Evolutionary conservation across 1,284 basidiomycete genomes (phyloP), one percentile per base, ranked within the genome.

Genomic region (Ceratobasidium sp.): DNA sequence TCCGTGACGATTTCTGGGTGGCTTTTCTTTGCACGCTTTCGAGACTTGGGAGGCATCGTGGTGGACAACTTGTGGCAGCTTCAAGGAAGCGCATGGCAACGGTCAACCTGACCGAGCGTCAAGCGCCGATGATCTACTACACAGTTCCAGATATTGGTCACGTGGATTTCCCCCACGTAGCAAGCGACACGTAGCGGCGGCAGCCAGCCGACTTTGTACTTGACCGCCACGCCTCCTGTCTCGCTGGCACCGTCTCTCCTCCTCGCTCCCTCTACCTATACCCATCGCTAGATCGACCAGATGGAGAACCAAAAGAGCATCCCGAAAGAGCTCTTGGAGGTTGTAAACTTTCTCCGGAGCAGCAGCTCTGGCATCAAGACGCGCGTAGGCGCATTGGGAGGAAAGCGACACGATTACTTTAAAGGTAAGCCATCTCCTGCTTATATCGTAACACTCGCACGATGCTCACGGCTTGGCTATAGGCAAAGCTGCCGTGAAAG

Each of bases 371-470:
- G 94, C 14, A 90, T 97, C 78, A 98, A 98, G 84, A 89, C 91
- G 72, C 87, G 93, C 75, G 89, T 92, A 3, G 97, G 97, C 45
- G 90, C 96, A 6, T 83, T 98, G 78, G 94, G 94, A 77, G 97
- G 97, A 45, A 98, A 97, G 81, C 90, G 97, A 58, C 86, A 96
- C 72, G 97, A 98, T 81, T 98, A 98, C 83, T 99, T 99, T 85
- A 98, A 97, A 85, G 97, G 95, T 93, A 76, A 76, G 86, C 83
- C 3, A 41, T 1, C 34, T 46, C 6, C 45, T n/a, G 34, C 34
- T 61, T 26, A 28, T 36, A 3, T 32, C 50, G n/a, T 21, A 28
- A 45, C 65, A 48, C 52, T 39, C 46, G 45, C 64, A 67, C 58
- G 50, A 21, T 48, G 26, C 58, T 72, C 23, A 32, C 18, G n/a